Percentiles rank a stretch among this genome's conserved stretches.
Conservation (phyloP, 768 basidiomycete species). For the Boletus vermiculosoides region DNA sequence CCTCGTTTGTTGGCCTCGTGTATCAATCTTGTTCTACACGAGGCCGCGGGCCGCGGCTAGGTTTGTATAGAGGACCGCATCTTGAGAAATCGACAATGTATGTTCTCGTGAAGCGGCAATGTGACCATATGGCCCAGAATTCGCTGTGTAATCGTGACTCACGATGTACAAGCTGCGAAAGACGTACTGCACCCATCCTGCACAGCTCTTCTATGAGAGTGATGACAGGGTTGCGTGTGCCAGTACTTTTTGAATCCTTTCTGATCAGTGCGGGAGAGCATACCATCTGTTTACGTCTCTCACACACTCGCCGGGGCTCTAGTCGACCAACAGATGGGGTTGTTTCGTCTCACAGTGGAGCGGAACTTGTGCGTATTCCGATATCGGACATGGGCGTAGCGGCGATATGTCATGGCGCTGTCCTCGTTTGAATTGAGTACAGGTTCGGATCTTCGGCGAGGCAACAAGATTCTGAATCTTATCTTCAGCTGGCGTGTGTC, state of each 20-base stretch:
- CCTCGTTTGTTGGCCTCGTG: constrained; percentile 7
- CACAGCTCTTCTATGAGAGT: not conserved
- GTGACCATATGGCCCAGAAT: not conserved
- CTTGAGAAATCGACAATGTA: not conserved
- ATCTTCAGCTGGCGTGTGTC: not conserved
- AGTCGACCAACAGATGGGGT: not conserved
- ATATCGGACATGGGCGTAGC: not conserved
- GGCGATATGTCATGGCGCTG: not conserved
- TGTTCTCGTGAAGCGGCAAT: constrained; percentile 2
- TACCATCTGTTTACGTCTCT: constrained; percentile 10
- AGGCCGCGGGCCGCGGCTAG: constrained; percentile 22
- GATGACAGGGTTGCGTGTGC: not conserved
- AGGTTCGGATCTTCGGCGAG: not conserved
- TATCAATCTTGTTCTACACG: constrained; percentile 10
- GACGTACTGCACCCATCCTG: not conserved
- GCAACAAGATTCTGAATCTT: not conserved
- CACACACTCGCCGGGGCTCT: not conserved
- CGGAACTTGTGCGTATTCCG: constrained; percentile 5
- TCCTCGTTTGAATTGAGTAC: not conserved
- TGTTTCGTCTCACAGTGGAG: constrained; percentile 13
- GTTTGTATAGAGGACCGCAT: not conserved
- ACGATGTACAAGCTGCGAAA: not conserved
- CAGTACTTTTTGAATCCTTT: not conserved
- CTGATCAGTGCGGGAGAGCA: constrained; percentile 4
- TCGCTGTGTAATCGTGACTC: not conserved